Percentiles rank a stretch among this genome's conserved stretches.
Evolutionary conservation across 768 basidiomycete species (phyloP).

Genomic region (Leucosporidium yakuticum): DNA sequence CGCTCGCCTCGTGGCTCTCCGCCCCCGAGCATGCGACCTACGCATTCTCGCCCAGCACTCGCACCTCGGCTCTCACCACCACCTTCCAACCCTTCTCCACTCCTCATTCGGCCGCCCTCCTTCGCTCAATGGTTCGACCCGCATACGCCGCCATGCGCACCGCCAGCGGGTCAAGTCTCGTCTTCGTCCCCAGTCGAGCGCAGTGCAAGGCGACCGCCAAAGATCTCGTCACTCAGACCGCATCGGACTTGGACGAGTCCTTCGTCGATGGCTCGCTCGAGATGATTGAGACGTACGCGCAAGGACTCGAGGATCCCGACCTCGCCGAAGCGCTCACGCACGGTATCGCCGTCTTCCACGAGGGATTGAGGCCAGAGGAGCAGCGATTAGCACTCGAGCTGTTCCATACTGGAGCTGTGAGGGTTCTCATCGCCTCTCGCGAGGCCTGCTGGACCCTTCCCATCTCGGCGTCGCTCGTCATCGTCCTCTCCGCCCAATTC

Average conservation of each 20-base stretch:
- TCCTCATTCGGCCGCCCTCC: slow-evolving; percentile 74
- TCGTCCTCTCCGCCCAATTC: slow-evolving; percentile 92
- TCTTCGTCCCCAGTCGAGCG: slow-evolving; percentile 79
- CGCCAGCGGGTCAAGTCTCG: slow-evolving; percentile 51
- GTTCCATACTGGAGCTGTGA: slow-evolving; percentile 70
- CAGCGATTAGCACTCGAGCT: slow-evolving; percentile 68
- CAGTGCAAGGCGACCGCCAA: slow-evolving; percentile 68
- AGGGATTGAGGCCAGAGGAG: slow-evolving; percentile 63
- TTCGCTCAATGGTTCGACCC: slow-evolving; percentile 88
- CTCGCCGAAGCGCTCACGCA: slow-evolving; percentile 69
- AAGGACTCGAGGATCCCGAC: slow-evolving; percentile 56
- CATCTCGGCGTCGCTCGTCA: slow-evolving; percentile 68
- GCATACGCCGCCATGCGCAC: slow-evolving; percentile 63
- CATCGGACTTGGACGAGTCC: slow-evolving; percentile 57
- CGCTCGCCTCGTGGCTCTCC: slow-evolving; percentile 76
- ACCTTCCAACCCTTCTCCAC: slow-evolving; percentile 73
- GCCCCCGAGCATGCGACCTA: slow-evolving; percentile 56
- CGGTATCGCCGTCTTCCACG: slow-evolving; percentile 82
- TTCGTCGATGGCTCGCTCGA: slow-evolving; percentile 47
- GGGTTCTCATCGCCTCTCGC: slow-evolving; percentile 72
- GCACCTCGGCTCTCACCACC: slow-evolving; percentile 68
- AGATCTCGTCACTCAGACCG: slow-evolving; percentile 82
- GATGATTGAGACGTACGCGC: slow-evolving; percentile 56
- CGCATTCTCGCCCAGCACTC: slow-evolving; percentile 72
- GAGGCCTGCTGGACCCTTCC: slow-evolving; percentile 88